A percentile compares a stretch with the other conserved stretches of the same genome.
phyloP scores from a whole-genome alignment of 1,284 basidiomycete species.

The Ustilago cynodontis region DNA sequence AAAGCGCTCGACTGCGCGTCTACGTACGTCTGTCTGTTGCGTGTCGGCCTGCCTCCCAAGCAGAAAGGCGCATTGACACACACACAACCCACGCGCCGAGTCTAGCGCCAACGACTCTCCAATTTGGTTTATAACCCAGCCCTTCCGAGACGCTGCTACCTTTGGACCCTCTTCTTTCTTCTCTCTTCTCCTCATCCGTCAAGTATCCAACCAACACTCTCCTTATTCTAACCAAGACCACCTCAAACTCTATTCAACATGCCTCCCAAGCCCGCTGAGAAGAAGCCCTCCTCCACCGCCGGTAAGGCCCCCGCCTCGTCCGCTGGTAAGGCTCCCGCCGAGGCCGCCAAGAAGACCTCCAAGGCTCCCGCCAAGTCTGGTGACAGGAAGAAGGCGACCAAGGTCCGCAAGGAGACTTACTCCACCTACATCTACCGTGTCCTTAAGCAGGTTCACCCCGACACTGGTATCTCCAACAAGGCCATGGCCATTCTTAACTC shows the following conservation, averaged over 20 bases:
- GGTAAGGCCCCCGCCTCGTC: constrained; percentile 75
- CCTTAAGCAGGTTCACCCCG: constrained; percentile 74
- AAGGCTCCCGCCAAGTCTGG: constrained; percentile 73
- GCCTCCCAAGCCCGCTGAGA: constrained; percentile 69
- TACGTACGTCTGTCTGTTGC: constrained; percentile 2
- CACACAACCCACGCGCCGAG: neutral
- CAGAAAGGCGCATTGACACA: constrained; percentile 2
- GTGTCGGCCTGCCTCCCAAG: neutral
- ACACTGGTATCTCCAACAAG: constrained; percentile 73
- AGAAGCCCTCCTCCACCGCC: constrained; percentile 74
- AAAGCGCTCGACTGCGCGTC: constrained; percentile 7
- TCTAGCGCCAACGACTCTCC: neutral
- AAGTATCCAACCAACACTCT: constrained; percentile 33
- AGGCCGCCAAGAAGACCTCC: constrained; percentile 76
- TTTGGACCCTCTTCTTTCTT: constrained; percentile 28
- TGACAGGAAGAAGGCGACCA: constrained; percentile 76
- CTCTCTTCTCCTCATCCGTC: constrained; percentile 40
- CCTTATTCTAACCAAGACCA: constrained; percentile 8
- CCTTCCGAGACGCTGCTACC: constrained; percentile 14
- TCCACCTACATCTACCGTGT: constrained; percentile 73
- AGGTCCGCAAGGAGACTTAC: constrained; percentile 75
- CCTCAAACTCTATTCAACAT: constrained; percentile 47
- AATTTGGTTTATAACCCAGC: constrained; percentile 49
- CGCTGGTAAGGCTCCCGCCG: constrained; percentile 71
- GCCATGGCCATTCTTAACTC: constrained; percentile 71